Conservation (phyloP, 495 filamentous ascomycete species). For the Eremomyces bilateralis region DNA sequence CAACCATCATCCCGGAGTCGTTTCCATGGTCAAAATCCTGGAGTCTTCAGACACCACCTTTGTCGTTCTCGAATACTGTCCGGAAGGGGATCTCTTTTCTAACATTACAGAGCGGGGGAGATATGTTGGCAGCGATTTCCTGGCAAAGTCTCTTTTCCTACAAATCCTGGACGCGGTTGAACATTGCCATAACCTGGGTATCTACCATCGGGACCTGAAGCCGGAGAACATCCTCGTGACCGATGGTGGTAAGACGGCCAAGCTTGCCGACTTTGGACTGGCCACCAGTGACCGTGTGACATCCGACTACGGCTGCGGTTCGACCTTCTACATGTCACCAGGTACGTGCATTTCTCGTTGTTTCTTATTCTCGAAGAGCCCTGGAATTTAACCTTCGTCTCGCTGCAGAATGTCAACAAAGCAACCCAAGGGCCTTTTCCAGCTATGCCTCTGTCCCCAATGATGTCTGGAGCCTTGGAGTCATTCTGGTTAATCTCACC, state of each 20-base stretch:
- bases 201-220: slow-evolving; percentile 96
- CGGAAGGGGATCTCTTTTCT: slow-evolving; percentile 89
- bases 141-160: slow-evolving; percentile 75
- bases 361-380: slow-evolving; percentile 3
- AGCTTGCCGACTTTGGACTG: slow-evolving; percentile 92
- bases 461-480: slow-evolving; percentile 93
- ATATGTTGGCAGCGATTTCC: slow-evolving; percentile 78
- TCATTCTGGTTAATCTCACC: slow-evolving; percentile 92
- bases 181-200: slow-evolving; percentile 77
- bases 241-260: slow-evolving; percentile 68
- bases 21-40: slow-evolving; percentile 85
- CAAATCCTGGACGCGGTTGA: slow-evolving; percentile 96
- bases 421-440: slow-evolving; percentile 48
- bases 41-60: slow-evolving; percentile 84
- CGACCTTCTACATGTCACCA: slow-evolving; percentile 98
- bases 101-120: slow-evolving; percentile 89
- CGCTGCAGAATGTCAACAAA: slow-evolving; percentile 72
- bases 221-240: slow-evolving; percentile 94
- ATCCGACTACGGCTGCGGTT: slow-evolving; percentile 92
- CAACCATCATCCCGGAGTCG: slow-evolving; percentile 76
- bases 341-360: slow-evolving; percentile 30
- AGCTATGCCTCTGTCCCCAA: slow-evolving; percentile 87
- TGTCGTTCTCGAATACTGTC: slow-evolving; percentile 93
- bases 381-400: slow-evolving; percentile 14
- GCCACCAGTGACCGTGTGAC: slow-evolving; percentile 67